Evolutionary conservation across 768 basidiomycete genomes (phyloP), one percentile per base, ranked within the genome.

Genomic region (Boletus reticuloceps): DNA sequence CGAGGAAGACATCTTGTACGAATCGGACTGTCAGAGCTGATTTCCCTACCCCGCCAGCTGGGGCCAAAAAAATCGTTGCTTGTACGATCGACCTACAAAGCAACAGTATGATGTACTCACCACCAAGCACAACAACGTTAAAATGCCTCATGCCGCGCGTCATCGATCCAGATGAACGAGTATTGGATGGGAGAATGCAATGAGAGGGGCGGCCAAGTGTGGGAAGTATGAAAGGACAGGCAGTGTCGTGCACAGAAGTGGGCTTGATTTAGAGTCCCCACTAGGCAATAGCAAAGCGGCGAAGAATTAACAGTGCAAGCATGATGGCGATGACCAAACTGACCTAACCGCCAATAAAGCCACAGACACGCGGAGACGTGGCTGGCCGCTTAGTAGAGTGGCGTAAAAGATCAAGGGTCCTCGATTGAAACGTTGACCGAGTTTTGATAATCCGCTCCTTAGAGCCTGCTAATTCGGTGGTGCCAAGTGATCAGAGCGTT

Each of bases 31-130:
- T 91, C 34, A 94, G 77, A 13, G 91, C 89, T 25, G 90, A 92
- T 72, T 94, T 94, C 46, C 91, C 91, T 50, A 94, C 91, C 22
- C 91, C 91, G 64, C 91, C 91, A 65, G 90, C 90, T 91, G 54
- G 51, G 47, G 58, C 39, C 11, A 44, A 50, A 51, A 49, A 22
- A 51, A 51, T 62, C 29, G 50, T 39, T 48, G 9, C 12, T 32
- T 45, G 13, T 17, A 39, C 27, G n/a, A 31, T 13, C 20, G 36
- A 44, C 50, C n/a, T 25, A 55, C 50, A 16, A 42, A 43, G 29
- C 9, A 39, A 19, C n/a, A 13, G 13, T 37, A 29, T 16, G 38
- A 59, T 47, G 31, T 40, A 69, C 80, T 58, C 63, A 89, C 89
- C 89, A 63, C 90, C 90, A 49, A 92, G 83, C 43, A 92, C 87